Percentiles rank a stretch among this genome's conserved stretches.
Conservation (phyloP, 306 rosid species). For the Boehmeria nivea region DNA sequence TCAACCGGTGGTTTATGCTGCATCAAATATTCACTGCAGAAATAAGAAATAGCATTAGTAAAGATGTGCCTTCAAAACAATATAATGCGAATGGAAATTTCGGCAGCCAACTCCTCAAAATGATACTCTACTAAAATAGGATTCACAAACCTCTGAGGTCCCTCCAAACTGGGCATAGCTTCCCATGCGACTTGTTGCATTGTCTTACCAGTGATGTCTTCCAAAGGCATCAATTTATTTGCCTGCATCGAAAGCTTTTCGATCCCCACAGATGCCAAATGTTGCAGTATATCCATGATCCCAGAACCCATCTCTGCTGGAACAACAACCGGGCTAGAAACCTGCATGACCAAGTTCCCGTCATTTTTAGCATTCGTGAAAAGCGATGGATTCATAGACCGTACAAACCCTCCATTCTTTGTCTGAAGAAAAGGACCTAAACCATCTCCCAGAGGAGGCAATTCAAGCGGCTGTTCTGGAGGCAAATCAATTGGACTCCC, state of each 20-base stretch:
- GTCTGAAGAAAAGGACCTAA: constrained; percentile 76
- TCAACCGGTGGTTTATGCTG: constrained; percentile 39
- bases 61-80: constrained; percentile 9
- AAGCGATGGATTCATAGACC: constrained; percentile 74
- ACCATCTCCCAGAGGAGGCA: constrained; percentile 83
- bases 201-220: constrained; percentile 87
- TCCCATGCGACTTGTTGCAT: constrained; percentile 93
- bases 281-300: constrained; percentile 64
- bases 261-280: constrained; percentile 74
- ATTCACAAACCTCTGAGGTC: constrained; percentile 48
- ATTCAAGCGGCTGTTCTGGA: constrained; percentile 40
- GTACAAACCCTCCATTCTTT: constrained; percentile 72
- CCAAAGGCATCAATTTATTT: constrained; percentile 79
- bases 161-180: constrained; percentile 48
- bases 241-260: constrained; percentile 96
- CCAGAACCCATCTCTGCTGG: constrained; percentile 97
- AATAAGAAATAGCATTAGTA: constrained; percentile 17
- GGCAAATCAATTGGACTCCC: constrained; percentile 60
- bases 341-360: constrained; percentile 79
- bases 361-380: constrained; percentile 54
- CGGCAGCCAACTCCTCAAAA: constrained; percentile 4
- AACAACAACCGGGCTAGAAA: constrained; percentile 79
- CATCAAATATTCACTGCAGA: constrained; percentile 43
- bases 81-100: constrained; percentile 3
- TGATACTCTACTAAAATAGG: constrained; percentile 17